Base-by-base conservation (phyloP, 768 basidiomycete genomes). In the Auricularia cornea region DNA sequence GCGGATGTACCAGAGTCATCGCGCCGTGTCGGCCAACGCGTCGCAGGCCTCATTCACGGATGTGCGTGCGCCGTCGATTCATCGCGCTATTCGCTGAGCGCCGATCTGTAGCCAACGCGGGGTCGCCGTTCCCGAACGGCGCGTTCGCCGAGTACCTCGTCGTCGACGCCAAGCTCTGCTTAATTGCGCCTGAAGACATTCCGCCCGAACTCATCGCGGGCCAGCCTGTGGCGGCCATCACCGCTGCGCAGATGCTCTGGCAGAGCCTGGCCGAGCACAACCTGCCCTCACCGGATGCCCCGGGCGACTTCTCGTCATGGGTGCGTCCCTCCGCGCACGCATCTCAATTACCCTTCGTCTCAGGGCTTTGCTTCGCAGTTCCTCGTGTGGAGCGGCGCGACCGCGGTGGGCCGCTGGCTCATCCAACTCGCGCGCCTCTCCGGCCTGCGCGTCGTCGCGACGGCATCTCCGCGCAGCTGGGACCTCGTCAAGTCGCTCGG, bases 331-430 rank as follows among this genome's bases (percentile, higher is more conserved):
- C n/a, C n/a, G 23, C 11, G 20, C 44, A 6, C 20, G 16, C 44
- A 40, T 40, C 18, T 40, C 38, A 40, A 18, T 40, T 40, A 8
- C 38, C 8, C 38, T 40, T 40, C 8, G 8, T 8, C 38, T 8
- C 8, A 40, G 38, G 18, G n/a, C n/a, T n/a, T 40, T 40, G 18
- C 18, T 40, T 8, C 18, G 26, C 26, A 70, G 68, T 66, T 73
- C 66, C 66, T 75, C 51, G 64, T 76, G 23, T 72, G 69, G 23
- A 70, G 72, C 6, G 71, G 67, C 14, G 64, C 73, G 64, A 72
- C 72, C n/a, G 70, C 72, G 30, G 54, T 57, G 12, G 54, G 54
- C 14, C 54, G 26, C 6, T 31, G 26, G 30, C 28, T 57, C 26
- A 57, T 31, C 54, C 54, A 57, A 29, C 18, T 57, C 20, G 54